Evolutionary conservation across 176 grass and related monocot genomes (phyloP).

Genomic region (Microstegium vimineum): DNA sequence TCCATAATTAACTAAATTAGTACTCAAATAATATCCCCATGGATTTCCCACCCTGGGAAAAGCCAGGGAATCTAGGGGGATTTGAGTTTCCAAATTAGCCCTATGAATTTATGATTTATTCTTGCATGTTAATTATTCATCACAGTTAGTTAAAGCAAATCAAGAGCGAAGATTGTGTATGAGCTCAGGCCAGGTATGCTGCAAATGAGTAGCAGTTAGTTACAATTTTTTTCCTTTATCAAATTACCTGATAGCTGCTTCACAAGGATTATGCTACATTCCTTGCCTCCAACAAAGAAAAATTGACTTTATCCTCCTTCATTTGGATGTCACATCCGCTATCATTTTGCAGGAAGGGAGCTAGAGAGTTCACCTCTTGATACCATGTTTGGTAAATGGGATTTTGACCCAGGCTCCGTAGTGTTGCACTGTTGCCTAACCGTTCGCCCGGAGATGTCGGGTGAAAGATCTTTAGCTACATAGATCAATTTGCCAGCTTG

Average conservation of each 20-base stretch:
- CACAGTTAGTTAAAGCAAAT: not conserved
- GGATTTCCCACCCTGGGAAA: no score
- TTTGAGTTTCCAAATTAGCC: no score
- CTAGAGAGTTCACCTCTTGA: not conserved
- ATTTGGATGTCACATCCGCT: not conserved
- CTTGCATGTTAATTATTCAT: not conserved
- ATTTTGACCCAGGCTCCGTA: not conserved
- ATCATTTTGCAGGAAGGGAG: not conserved
- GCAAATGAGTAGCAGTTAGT: not conserved
- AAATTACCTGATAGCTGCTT: not conserved
- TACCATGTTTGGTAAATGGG: not conserved
- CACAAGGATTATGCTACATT: not conserved
- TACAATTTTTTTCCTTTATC: not conserved
- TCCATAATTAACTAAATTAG: no score
- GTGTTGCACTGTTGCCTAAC: no score
- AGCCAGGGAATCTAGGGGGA: no score
- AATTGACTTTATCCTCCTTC: not conserved
- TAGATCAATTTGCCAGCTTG: not conserved
- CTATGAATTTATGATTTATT: constrained; percentile 18
- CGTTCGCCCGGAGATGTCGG: not conserved
- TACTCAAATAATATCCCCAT: no score
- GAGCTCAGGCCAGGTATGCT: not conserved
- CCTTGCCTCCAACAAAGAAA: not conserved
- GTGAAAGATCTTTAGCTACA: not conserved
- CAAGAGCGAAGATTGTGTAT: not conserved